Evolutionary conservation across 306 rosid genomes (phyloP), one percentile per base, ranked within the genome.

Genomic region (Cucurbita moschata): DNA sequence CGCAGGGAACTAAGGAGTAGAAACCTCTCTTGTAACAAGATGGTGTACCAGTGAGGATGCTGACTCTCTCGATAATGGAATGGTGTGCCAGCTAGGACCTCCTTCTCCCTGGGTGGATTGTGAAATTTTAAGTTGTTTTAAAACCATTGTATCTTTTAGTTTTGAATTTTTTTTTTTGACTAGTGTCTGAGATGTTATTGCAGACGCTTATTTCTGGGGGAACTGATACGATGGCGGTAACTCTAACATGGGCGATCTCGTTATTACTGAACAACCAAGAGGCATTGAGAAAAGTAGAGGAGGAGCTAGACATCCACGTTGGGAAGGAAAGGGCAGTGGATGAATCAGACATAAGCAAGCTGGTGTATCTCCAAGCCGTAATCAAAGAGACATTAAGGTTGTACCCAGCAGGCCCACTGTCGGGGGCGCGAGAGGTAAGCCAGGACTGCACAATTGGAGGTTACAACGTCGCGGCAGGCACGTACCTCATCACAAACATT

Each of bases 271-370:
- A 79, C 75, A 80, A 85, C 59, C 77, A 44, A 1, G 42, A 76
- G 5, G 82, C 57, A 4, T 23, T 84, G 56, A 67, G 57, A 40
- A 82, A 81, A 51, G 80, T 72, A 30, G 73, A 83, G 18, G 82
- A 82, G 5, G 94, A 88, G 55, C 50, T 88, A 16, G 90, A 88
- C 65, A 13, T 30, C n/a, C 78, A 79, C 5, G 91, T 90, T 13
- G 89, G 93, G 4, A 88, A 57, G 10, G 83, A 71, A 38, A 81
- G 93, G 46, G 4, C 78, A 5, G 84, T 86, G 37, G 72, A 76
- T 1, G 91, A 86, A 76, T 69, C 78, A 12, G 96, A 88, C 49
- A 77, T 83, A 0, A 70, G 5, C 51, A 83, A 86, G 7, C 66
- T 90, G 8, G 80, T 12, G 6, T 90, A 89, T 40, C 85, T 90